Percentiles rank a stretch among this genome's conserved stretches.
Evolutionary conservation across 768 basidiomycete genomes (phyloP).

Genomic region (Lanmaoa pseudosensibilis): DNA sequence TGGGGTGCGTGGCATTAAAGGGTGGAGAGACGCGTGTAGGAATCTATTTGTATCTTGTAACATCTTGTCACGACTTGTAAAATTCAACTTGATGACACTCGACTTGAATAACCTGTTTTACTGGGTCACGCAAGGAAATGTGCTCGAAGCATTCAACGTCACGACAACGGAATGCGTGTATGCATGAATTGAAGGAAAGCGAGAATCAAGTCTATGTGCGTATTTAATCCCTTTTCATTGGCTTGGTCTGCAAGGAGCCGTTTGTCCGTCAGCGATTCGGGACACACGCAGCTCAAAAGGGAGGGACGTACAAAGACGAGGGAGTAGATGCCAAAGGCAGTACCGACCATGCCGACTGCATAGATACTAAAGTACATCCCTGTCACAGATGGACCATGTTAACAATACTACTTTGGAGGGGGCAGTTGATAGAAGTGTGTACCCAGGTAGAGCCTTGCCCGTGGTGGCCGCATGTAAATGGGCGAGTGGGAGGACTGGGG

Average conservation of each 20-base stretch:
- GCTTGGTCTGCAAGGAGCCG: slow-evolving; percentile 28
- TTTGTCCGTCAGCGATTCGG: neutral
- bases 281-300: neutral
- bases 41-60: neutral
- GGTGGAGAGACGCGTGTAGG: neutral
- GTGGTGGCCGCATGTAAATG: slow-evolving; percentile 60
- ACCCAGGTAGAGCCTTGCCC: slow-evolving; percentile 68
- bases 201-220: slow-evolving; percentile 16
- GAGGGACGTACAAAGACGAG: slow-evolving; percentile 45
- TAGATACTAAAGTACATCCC: slow-evolving; percentile 57
- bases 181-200: slow-evolving; percentile 13
- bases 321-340: slow-evolving; percentile 48
- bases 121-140: neutral
- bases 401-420: neutral
- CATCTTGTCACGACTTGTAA: neutral
- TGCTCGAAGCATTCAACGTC: neutral
- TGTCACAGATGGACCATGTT: slow-evolving; percentile 26
- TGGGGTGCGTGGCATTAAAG: slow-evolving; percentile 81
- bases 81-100: neutral
- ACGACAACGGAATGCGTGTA: slow-evolving; percentile 12
- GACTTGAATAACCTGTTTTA: neutral
- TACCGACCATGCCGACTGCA: slow-evolving; percentile 52
- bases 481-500: slow-evolving; percentile 44
- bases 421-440: slow-evolving; percentile 4
- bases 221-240: slow-evolving; percentile 26